These are phyloP conservation scores for Penicillium sp. DNA, from an alignment of 2,329 filamentous ascomycete species.

Conservation along the genomic window DNA sequence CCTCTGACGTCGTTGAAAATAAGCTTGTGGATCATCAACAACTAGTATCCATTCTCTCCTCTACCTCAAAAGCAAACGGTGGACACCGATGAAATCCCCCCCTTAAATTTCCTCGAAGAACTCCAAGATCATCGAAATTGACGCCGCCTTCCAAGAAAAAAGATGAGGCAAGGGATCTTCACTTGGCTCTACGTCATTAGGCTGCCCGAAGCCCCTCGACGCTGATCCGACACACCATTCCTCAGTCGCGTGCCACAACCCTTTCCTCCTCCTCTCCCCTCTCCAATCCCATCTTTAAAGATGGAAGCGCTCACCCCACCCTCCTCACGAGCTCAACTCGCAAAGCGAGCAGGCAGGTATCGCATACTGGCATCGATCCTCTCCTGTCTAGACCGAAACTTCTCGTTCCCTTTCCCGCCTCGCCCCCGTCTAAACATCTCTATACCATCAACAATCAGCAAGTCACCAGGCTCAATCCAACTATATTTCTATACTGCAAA, in stretches of 20 bases:
- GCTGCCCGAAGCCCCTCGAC: background rate
- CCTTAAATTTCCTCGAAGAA: background rate
- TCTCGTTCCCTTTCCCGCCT: constrained; percentile 20
- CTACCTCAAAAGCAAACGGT: background rate
- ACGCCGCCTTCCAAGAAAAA: background rate
- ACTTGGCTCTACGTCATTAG: constrained; percentile 2
- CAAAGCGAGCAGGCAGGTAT: constrained; percentile 17
- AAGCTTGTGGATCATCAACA: constrained; percentile 1
- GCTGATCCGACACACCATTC: background rate
- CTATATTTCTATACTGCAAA: constrained; percentile 22
- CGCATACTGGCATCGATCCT: constrained; percentile 15
- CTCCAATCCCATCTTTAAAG: background rate
- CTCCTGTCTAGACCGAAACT: constrained; percentile 23
- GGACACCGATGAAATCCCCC: background rate
- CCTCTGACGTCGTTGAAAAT: background rate
- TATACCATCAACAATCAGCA: constrained; percentile 23
- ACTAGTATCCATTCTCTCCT: background rate
- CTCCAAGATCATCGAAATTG: background rate
- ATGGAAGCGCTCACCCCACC: background rate
- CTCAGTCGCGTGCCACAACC: background rate
- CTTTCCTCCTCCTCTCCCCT: background rate
- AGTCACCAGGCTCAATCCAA: constrained; percentile 13
- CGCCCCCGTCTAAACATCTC: constrained; percentile 11
- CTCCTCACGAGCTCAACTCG: constrained; percentile 2
- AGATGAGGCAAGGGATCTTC: background rate